Evolutionary conservation across 139 green algal genomes (phyloP), one percentile per base, ranked within the genome.

Genomic region (Mesotaenium endlicherianum): DNA sequence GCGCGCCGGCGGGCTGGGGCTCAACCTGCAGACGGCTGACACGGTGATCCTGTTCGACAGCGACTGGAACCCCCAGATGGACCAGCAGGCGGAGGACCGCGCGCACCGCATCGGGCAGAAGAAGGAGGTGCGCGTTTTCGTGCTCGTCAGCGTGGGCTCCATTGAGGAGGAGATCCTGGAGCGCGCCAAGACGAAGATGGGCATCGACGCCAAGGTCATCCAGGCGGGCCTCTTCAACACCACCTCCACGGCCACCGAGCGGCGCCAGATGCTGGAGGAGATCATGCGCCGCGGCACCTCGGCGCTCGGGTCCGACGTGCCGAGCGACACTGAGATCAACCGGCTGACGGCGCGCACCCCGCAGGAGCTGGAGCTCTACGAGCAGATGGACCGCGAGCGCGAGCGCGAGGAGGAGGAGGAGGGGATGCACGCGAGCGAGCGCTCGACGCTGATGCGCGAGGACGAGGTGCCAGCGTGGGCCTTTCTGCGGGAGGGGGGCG

Each of bases 21-120:
- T 96, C 57, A 96, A 96, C 88, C 88, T 96, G 41, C 93, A 95
- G 89, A 94, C 91, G 16, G 93, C 93, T 0, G 92, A 96, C 86
- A 96, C 93, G 11, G 92, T 95, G 45, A 89, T 95, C 79, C 81
- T 95, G 81, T 94, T 93, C 67, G 92, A 95, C 83, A 88, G 77
- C 34, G 91, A 92, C 78, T 95, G 92, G 92, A 94, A 94, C 83
- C 92, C 92, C 0, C 83, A 91, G 75, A 91, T 92, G 90, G 91
- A 93, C 11, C 58, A 87, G 59, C 90, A 95, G 90, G 92, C 92
- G n/a, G 91, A 94, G 83, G 92, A 95, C 83, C 80, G 92, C 2
- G 92, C 92, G 38, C 92, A 95, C 85, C 34, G 92, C 26, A 94
- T 95, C 34, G 92, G 92, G 68, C 92, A 95, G 79, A 91, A 91